Evolutionary conservation across 1,284 basidiomycete genomes (phyloP).

Genomic region (Trichosporon inkin): DNA sequence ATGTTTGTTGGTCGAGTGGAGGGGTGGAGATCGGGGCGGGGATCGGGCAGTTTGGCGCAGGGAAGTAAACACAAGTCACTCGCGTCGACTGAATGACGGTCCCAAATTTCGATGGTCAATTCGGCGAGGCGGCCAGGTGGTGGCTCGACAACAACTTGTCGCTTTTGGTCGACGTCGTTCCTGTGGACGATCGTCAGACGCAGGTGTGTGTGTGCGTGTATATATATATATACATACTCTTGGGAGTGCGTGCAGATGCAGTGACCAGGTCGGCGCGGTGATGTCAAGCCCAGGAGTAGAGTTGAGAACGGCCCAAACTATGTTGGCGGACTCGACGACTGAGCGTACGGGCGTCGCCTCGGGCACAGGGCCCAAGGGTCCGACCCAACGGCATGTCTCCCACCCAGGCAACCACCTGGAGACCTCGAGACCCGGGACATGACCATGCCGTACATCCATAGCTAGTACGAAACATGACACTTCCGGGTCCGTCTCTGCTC

Average conservation of each 20-base stretch:
- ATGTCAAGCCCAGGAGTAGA: background rate
- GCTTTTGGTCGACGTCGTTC: background rate
- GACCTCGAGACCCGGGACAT: background rate
- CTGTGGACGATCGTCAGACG: background rate
- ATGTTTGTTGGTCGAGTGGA: conserved; percentile 3
- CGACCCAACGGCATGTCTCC: background rate
- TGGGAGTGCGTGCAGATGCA: background rate
- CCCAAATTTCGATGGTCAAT: background rate
- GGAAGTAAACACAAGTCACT: conserved; percentile 7
- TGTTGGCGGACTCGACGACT: conserved; percentile 2
- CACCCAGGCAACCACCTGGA: background rate
- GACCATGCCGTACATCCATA: conserved; percentile 1
- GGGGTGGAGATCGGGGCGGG: conserved; percentile 1
- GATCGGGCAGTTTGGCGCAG: background rate
- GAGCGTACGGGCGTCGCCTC: background rate
- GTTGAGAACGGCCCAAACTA: conserved; percentile 1
- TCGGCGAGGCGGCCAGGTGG: background rate
- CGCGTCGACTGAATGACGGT: background rate
- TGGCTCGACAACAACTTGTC: background rate
- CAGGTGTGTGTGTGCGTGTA: too few species aligned
- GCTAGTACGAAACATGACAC: conserved; percentile 1
- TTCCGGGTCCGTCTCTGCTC: too few species aligned
- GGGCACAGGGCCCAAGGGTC: background rate
- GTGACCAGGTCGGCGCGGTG: background rate
- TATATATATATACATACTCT: conserved; percentile 8